Percentiles rank a stretch among this genome's conserved stretches.
These are phyloP conservation scores for Crithidia bombi DNA, from an alignment of 208 protist genomes.

Conservation along the genomic window DNA sequence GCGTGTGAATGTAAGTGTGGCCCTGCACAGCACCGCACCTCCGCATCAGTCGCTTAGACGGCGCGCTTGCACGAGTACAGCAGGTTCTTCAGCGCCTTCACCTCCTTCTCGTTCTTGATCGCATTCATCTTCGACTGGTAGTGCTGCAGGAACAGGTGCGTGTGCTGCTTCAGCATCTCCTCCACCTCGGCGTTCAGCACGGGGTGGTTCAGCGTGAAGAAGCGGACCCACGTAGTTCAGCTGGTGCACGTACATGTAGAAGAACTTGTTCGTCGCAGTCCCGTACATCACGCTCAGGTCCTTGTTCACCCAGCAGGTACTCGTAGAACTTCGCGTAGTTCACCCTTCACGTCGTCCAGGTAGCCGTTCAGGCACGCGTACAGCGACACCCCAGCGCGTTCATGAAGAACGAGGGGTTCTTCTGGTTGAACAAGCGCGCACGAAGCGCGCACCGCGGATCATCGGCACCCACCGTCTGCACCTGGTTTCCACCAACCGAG, in stretches of 20 bases:
- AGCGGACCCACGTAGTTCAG: constrained; percentile 86
- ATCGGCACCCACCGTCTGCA: constrained; percentile 82
- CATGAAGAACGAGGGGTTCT: constrained; percentile 87
- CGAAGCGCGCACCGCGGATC: constrained; percentile 84
- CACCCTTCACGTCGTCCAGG: constrained; percentile 86
- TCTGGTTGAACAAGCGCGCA: constrained; percentile 89
- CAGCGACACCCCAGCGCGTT: no score
- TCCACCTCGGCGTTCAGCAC: constrained; percentile 76
- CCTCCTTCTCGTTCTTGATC: constrained; percentile 88
- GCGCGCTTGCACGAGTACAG: constrained; percentile 90
- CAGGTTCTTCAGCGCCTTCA: constrained; percentile 89
- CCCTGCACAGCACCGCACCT: background rate
- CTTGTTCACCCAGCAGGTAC: constrained; percentile 86
- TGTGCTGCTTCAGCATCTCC: constrained; percentile 88
- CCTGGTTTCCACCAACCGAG: constrained; percentile 72
- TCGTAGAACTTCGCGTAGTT: constrained; percentile 91
- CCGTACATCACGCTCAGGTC: constrained; percentile 87
- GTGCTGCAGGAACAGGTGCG: constrained; percentile 82
- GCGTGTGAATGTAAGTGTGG: no score
- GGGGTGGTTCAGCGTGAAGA: constrained; percentile 83
- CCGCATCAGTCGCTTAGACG: constrained; percentile 55
- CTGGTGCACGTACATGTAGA: constrained; percentile 89
- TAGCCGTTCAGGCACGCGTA: constrained; percentile 86
- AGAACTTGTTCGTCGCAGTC: constrained; percentile 86
- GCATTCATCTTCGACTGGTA: constrained; percentile 92